These are phyloP conservation scores for Ammopiptanthus mongolicus DNA, from an alignment of 306 rosid species.

Conservation along the genomic window DNA sequence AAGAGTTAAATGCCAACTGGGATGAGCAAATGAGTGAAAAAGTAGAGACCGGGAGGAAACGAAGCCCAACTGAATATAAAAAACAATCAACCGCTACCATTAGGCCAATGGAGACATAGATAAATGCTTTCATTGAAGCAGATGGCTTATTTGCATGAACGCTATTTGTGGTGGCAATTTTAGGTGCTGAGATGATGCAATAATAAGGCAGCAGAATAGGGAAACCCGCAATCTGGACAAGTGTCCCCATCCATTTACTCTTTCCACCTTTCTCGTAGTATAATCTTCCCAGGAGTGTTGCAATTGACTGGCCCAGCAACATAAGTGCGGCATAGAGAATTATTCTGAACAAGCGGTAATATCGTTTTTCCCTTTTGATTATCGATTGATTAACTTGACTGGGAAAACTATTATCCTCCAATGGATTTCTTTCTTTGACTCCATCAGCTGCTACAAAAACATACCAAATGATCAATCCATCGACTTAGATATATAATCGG, in stretches of 20 bases:
- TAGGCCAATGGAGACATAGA: neutral
- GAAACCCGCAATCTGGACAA: no score
- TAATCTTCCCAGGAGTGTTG: conserved; percentile 3
- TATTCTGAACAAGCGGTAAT: neutral
- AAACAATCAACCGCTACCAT: neutral
- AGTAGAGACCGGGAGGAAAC: conserved; percentile 36
- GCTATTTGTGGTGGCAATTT: no score
- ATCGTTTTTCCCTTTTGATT: neutral
- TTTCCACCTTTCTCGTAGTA: conserved; percentile 37
- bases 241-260: conserved; percentile 42
- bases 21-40: conserved; percentile 37
- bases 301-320: conserved; percentile 28
- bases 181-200: neutral
- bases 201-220: conserved; percentile 23
- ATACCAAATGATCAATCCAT: neutral
- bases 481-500: neutral
- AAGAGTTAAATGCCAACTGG: conserved; percentile 40
- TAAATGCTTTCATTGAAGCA: neutral
- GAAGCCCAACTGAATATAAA: neutral
- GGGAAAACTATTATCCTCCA: neutral
- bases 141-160: neutral
- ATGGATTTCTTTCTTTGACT: neutral
- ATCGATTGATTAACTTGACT: neutral
- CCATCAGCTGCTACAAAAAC: neutral
- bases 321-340: neutral